Base-by-base conservation (phyloP, 2,329 filamentous ascomycete species). In the Sclerotinia subarctica region DNA sequence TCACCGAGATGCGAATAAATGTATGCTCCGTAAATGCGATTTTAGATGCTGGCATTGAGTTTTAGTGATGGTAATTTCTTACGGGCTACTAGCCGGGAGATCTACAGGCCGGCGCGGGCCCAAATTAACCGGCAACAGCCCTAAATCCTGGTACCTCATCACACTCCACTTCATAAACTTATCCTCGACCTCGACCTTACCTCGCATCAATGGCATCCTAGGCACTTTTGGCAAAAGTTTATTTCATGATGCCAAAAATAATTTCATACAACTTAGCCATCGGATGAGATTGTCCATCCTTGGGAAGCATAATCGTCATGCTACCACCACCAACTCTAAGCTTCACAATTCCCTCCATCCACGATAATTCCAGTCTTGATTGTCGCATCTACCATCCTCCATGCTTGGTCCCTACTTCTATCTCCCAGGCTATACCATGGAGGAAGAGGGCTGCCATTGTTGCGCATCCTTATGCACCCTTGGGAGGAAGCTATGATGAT, bases 401-500 rank as follows among this genome's bases (percentile, higher is more conserved):
- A 1, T 83, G 82, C 44, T 76, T 85, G 10, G 38, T 58, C 6
- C 73, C 72, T 1, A 71, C 58, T 2, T 69, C 71, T 5, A 52
- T 70, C 21, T 72, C 72, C 7, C 71, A 74, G 24, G 32, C 72
- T 15, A 63, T 64, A 7, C 53, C 63, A 70, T 81, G 78, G 78
- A 75, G 69, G 58, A 81, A 78, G 69, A 82, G 79, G 69, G 86
- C 83, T 4, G 88, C 88, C 0, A 82, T 97, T 4, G 81, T 98
- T 51, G 94, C 94, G 17, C 95, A 98, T 78, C 94, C 95, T 0
- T 98, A 98, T 77, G 93, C 92, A 46, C 89, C 92, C 0, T 81
- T 98, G 64, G 95, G 95, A 5, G 95, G 94, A 6, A 88, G 83
- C 78, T 95, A 88, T 76, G 92, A 98, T 77, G 94, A 98, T 76